Percentiles rank a stretch among this genome's conserved stretches.
Evolutionary conservation across 306 rosid genomes (phyloP).

Genomic region (Vigna angularis): DNA sequence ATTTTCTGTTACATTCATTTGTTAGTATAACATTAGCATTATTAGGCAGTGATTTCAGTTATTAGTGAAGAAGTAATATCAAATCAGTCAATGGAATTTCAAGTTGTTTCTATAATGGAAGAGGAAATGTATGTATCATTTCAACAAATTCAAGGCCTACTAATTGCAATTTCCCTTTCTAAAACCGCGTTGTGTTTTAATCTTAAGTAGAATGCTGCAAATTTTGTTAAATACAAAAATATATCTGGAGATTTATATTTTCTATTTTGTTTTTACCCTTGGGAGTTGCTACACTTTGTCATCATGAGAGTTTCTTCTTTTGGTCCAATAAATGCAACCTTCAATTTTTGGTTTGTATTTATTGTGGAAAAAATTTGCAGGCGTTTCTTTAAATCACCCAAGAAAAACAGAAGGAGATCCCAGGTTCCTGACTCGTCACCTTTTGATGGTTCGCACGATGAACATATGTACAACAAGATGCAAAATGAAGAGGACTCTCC

Average conservation of each 20-base stretch:
- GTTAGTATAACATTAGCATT: no score
- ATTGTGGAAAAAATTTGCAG: slow-evolving; percentile 56
- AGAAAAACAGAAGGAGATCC: slow-evolving; percentile 59
- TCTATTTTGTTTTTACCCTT: slow-evolving; percentile 2
- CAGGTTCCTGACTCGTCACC: slow-evolving; percentile 58
- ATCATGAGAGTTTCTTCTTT: slow-evolving; percentile 29
- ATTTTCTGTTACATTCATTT: no score
- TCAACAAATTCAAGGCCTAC: neutral
- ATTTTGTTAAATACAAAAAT: neutral
- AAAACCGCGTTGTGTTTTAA: neutral
- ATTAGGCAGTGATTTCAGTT: neutral
- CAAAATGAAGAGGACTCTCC: slow-evolving; percentile 47
- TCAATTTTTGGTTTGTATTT: slow-evolving; percentile 13
- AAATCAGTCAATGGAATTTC: neutral
- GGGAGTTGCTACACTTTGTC: slow-evolving; percentile 27
- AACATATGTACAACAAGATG: slow-evolving; percentile 41
- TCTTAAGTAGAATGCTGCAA: slow-evolving; percentile 15
- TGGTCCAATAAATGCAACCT: slow-evolving; percentile 10
- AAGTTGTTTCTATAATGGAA: neutral
- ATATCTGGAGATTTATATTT: slow-evolving; percentile 15
- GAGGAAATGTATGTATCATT: neutral
- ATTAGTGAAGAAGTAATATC: neutral
- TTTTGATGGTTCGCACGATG: slow-evolving; percentile 60
- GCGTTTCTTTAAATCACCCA: slow-evolving; percentile 63
- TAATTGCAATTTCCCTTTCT: neutral